Evolutionary conservation across 257 asterid genomes (phyloP).

Genomic region (Hygrophila difformis): DNA sequence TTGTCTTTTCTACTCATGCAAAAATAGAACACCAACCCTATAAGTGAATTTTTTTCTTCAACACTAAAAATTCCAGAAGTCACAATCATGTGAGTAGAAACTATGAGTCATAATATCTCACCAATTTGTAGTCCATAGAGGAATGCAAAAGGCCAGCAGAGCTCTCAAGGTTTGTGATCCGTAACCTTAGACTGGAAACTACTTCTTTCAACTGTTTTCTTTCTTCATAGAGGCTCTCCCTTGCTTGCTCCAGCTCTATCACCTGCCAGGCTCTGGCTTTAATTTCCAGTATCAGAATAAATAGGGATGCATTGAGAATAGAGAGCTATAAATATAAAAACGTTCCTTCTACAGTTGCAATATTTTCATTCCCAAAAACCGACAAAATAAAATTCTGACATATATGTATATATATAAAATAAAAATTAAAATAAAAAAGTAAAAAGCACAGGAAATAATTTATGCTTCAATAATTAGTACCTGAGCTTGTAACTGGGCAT

Average conservation of each 20-base stretch:
- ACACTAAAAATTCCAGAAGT: slow-evolving; percentile 10
- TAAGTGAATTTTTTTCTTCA: slow-evolving; percentile 1
- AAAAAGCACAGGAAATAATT: no score
- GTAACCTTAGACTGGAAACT: slow-evolving; percentile 43
- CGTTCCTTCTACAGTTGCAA: background rate
- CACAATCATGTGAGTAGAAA: slow-evolving; percentile 1
- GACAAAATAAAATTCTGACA: background rate
- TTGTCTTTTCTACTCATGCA: no score
- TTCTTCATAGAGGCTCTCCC: slow-evolving; percentile 44
- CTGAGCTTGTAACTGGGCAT: slow-evolving; percentile 48
- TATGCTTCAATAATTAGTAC: slow-evolving; percentile 26
- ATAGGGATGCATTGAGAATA: slow-evolving; percentile 16
- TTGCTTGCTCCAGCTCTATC: slow-evolving; percentile 51
- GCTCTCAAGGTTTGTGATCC: slow-evolving; percentile 39
- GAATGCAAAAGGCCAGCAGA: slow-evolving; percentile 21
- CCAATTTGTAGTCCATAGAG: slow-evolving; percentile 34
- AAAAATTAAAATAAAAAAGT: no score
- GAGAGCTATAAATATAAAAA: slow-evolving; percentile 2
- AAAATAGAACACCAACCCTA: slow-evolving; percentile 7
- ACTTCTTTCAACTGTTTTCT: slow-evolving; percentile 35
- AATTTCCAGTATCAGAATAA: slow-evolving; percentile 38
- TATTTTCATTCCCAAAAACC: slow-evolving; percentile 7
- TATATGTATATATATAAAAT: no score
- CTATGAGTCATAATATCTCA: slow-evolving; percentile 16
- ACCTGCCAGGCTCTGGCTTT: slow-evolving; percentile 63